Base-by-base conservation (phyloP, 2,329 filamentous ascomycete species). In the Zymoseptoria pseudotritici region DNA sequence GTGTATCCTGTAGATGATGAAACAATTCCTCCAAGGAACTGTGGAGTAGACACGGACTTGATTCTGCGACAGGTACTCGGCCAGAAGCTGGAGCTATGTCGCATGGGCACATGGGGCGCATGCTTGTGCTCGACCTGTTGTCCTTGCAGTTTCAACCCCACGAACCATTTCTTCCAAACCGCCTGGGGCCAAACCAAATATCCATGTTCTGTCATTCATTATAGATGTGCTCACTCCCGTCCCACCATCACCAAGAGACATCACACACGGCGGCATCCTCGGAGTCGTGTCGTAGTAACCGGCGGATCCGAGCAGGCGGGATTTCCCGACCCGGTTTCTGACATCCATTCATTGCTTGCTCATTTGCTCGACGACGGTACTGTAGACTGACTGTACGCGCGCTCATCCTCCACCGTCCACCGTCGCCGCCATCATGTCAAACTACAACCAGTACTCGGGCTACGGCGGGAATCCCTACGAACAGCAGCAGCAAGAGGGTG, bases 391-490 rank as follows among this genome's bases (percentile, higher is more conserved):
- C 26, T 29, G 26, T 29, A 8, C 51, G 54, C 56, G 55, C 26
- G n/a, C 55, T 53, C 49, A 22, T 29, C 51, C 54, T 19, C 57
- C 24, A 51, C 56, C 56, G 60, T 57, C 51, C 49, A 24, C 55
- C 29, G 17, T 59, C 46, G 54, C 50, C 54, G 58, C 24, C 63
- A 66, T 50, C 72, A 86, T 87, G 85, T 84, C 84, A 66, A 82
- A 85, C 77, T 77, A 79, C 64, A 73, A 74, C 61, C 82, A 83
- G 70, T 86, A 88, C 73, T 78, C 82, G 65, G 80, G 82, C 59
- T 80, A 80, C 66, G 73, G 76, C 64, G 77, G 77, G 64, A 87
- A 88, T 71, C 86, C 86, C 49, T 89, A 89, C 72, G 78, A 82
- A 62, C 87, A 88, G 72, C 88, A 88, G 71, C 77, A 81, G 63